A percentile compares a stretch with the other conserved stretches of the same genome.
These are phyloP conservation scores for Thermomyces lanuginosus DNA, from an alignment of 2,329 filamentous ascomycete species.

Conservation along the genomic window DNA sequence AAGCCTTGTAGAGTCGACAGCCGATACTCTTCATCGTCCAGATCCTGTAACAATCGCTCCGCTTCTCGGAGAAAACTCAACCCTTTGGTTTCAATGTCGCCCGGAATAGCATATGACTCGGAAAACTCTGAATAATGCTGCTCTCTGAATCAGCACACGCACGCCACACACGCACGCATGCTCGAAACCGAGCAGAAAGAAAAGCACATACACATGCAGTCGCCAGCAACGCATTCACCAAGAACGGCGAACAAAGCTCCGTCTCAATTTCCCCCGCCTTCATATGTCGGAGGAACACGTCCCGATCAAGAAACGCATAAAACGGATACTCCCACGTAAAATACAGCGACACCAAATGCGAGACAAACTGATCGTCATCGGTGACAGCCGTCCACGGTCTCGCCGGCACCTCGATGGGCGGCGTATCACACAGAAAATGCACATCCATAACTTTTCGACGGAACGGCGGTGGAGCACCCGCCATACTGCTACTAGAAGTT, in stretches of 20 bases:
- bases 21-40: slow-evolving; percentile 12
- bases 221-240: slow-evolving; percentile 84
- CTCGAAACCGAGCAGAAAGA: no score
- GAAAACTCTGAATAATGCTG: slow-evolving; percentile 25
- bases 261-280: slow-evolving; percentile 29
- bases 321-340: slow-evolving; percentile 89
- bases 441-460: slow-evolving; percentile 27
- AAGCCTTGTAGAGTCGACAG: slow-evolving; percentile 19
- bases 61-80: slow-evolving; percentile 22
- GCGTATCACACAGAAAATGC: slow-evolving; percentile 22
- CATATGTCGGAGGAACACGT: slow-evolving; percentile 50
- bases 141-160: neutral
- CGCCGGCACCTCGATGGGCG: slow-evolving; percentile 20
- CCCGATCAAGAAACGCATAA: slow-evolving; percentile 61
- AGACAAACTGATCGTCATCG: slow-evolving; percentile 54
- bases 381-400: slow-evolving; percentile 66
- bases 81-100: slow-evolving; percentile 22
- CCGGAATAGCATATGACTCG: slow-evolving; percentile 21
- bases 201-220: slow-evolving; percentile 24
- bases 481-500: slow-evolving; percentile 16
- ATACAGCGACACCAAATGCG: slow-evolving; percentile 78
- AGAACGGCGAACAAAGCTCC: slow-evolving; percentile 63
- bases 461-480: slow-evolving; percentile 17
- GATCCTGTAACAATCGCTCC: slow-evolving; percentile 14
- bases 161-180: no score